Evolutionary conservation across 2,329 filamentous ascomycete genomes (phyloP).

Genomic region (Massarina eburnea): DNA sequence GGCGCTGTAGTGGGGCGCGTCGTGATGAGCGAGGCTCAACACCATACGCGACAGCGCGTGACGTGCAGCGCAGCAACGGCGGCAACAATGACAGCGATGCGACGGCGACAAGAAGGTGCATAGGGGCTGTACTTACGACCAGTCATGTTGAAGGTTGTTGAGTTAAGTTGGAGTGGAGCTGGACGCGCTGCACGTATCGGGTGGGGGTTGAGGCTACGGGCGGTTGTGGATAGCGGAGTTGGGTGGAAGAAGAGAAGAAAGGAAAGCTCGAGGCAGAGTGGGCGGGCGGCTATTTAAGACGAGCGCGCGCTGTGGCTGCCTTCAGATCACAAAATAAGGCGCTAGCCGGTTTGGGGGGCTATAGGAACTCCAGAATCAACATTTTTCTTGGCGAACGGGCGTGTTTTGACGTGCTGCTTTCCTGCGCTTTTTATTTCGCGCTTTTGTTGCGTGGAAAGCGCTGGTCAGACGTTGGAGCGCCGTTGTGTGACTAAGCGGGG

Average conservation of each 20-base stretch:
- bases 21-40: conserved; percentile 33
- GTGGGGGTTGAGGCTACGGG: conserved; percentile 6
- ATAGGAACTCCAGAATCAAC: conserved; percentile 14
- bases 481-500: neutral
- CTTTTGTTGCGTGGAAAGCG: neutral
- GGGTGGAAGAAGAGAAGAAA: conserved; percentile 18
- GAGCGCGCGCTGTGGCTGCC: conserved; percentile 20
- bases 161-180: conserved; percentile 21
- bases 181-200: conserved; percentile 11
- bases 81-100: conserved; percentile 20
- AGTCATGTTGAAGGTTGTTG: conserved; percentile 44
- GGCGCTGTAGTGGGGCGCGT: conserved; percentile 13
- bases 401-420: conserved; percentile 16
- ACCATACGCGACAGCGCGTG: conserved; percentile 19
- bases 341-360: conserved; percentile 25
- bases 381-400: conserved; percentile 16
- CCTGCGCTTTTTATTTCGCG: neutral
- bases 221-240: conserved; percentile 14
- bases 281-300: conserved; percentile 25
- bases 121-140: conserved; percentile 44
- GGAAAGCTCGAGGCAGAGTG: conserved; percentile 8
- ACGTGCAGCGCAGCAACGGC: conserved; percentile 11
- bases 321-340: conserved; percentile 24
- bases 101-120: conserved; percentile 13
- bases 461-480: neutral